Conservation (phyloP, 805 yeast species). For the Saturnispora saitoi region DNA sequence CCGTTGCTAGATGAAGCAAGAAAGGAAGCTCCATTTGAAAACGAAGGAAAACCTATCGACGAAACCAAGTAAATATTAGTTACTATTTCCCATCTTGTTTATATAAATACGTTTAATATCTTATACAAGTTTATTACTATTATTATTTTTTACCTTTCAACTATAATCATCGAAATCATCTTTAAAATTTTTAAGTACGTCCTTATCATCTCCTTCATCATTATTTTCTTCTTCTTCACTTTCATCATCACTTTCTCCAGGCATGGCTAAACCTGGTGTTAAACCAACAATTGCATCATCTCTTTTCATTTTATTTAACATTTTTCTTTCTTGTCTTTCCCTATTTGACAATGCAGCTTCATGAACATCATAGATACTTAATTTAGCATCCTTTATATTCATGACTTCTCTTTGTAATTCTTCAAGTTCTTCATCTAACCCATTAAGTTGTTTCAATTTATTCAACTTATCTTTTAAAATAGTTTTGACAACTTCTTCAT, state of each 20-base stretch:
- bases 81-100: background rate
- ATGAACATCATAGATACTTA: constrained; percentile 4
- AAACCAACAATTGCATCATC: constrained; percentile 51
- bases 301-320: constrained; percentile 34
- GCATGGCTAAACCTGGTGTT: constrained; percentile 84
- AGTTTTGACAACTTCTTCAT: constrained; percentile 20
- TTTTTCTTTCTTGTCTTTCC: constrained; percentile 28
- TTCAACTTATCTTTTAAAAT: constrained; percentile 14
- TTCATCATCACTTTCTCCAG: constrained; percentile 52
- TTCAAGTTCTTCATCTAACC: constrained; percentile 34
- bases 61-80: background rate
- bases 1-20: constrained; percentile 83
- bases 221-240: constrained; percentile 14
- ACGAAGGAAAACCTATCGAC: constrained; percentile 42
- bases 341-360: constrained; percentile 6
- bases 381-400: constrained; percentile 32
- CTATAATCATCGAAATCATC: constrained; percentile 28
- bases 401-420: constrained; percentile 36
- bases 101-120: constrained; percentile 3
- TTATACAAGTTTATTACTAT: background rate
- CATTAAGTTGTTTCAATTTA: constrained; percentile 26
- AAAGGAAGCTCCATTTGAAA: constrained; percentile 80
- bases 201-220: constrained; percentile 1
- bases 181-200: constrained; percentile 8
- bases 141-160: constrained; percentile 6